phyloP scores from a whole-genome alignment of 2,329 filamentous ascomycete species.

The Westerdykella ornata region DNA sequence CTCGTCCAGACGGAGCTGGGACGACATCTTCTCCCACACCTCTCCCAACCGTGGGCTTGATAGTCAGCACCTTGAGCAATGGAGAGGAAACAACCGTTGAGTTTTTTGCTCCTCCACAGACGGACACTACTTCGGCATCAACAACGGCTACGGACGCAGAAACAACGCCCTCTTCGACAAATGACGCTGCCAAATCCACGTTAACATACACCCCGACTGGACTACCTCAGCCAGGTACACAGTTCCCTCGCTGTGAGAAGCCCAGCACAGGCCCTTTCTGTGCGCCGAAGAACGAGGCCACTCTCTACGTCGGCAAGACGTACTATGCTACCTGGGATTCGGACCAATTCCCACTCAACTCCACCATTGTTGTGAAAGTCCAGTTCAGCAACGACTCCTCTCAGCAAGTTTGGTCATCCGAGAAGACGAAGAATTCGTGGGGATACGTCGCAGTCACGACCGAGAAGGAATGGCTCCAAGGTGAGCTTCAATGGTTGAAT shows the following conservation, averaged over 20 bases:
- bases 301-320: constrained; percentile 33
- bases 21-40: constrained; percentile 9
- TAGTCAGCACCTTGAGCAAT: constrained; percentile 15
- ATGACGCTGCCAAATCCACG: constrained; percentile 6
- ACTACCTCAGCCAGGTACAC: constrained; percentile 7
- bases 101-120: constrained; percentile 10
- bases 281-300: constrained; percentile 28
- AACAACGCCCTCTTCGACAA: constrained; percentile 1
- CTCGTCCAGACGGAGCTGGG: background rate
- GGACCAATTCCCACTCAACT: constrained; percentile 16
- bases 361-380: constrained; percentile 20
- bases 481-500: constrained; percentile 2
- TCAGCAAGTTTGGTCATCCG: constrained; percentile 35
- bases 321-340: constrained; percentile 34
- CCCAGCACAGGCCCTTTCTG: constrained; percentile 29
- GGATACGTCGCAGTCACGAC: constrained; percentile 38
- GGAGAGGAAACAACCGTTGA: constrained; percentile 15
- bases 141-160: background rate
- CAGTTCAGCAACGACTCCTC: constrained; percentile 33
- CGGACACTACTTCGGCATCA: constrained; percentile 5
- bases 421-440: constrained; percentile 31
- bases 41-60: constrained; percentile 12
- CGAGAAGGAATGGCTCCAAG: constrained; percentile 38
- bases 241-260: constrained; percentile 28
- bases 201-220: constrained; percentile 8